phyloP scores from a whole-genome alignment of 2,329 filamentous ascomycete genomes.

The Talaromyces sp. region DNA sequence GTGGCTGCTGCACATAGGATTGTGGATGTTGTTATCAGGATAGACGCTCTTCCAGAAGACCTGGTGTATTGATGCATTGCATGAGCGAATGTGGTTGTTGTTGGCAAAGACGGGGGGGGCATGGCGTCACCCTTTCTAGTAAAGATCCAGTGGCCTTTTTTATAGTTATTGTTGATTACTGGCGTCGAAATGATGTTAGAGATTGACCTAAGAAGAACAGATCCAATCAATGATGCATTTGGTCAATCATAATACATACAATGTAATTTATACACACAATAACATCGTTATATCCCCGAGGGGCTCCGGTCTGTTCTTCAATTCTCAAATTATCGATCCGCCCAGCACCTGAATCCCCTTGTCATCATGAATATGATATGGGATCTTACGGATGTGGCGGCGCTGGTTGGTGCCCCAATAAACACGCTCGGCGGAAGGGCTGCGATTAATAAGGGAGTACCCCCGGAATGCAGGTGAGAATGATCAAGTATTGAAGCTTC shows the following conservation, averaged over 20 bases:
- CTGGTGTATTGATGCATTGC: constrained; percentile 9
- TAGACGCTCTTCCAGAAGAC: constrained; percentile 2
- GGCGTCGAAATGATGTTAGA: not conserved
- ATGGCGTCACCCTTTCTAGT: not conserved
- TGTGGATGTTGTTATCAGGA: constrained; percentile 3
- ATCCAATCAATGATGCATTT: not conserved
- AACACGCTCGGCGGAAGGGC: too few species aligned
- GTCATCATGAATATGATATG: too few species aligned
- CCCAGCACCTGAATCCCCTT: too few species aligned
- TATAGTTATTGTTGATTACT: not conserved
- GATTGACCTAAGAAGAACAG: not conserved
- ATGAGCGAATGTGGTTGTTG: constrained; percentile 6
- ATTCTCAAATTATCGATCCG: too few species aligned
- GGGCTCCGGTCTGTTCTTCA: too few species aligned
- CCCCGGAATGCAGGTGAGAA: too few species aligned
- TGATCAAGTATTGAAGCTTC: too few species aligned
- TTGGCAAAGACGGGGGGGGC: not conserved
- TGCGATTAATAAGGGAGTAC: too few species aligned
- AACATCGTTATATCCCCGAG: too few species aligned
- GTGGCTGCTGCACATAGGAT: constrained; percentile 8
- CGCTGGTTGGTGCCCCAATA: too few species aligned
- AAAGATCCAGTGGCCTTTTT: not conserved
- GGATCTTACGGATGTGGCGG: too few species aligned
- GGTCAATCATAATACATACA: not conserved
- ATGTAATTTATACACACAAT: not conserved